Percentiles rank a stretch among this genome's conserved stretches.
Conservation (phyloP, 1,284 basidiomycete species). For the Rhodotorula sp. region DNA sequence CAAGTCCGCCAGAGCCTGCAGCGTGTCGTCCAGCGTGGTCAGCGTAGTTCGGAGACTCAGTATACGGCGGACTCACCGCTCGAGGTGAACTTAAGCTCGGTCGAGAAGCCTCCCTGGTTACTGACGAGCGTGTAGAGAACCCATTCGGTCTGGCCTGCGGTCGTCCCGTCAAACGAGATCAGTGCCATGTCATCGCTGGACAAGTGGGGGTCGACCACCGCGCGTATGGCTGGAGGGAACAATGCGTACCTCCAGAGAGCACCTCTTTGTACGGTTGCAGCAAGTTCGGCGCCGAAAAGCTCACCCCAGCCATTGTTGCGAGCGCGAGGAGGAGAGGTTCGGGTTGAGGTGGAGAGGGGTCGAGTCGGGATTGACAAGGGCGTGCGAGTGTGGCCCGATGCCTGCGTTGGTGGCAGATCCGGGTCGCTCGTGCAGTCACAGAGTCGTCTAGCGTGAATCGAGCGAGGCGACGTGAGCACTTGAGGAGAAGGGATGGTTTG, state of each 20-base stretch:
- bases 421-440: no score
- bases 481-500: no score
- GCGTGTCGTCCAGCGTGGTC: neutral
- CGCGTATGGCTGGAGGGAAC: neutral
- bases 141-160: conserved; percentile 28
- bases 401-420: no score
- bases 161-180: neutral
- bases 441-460: no score
- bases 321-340: no score
- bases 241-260: conserved; percentile 9
- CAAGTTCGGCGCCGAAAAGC: conserved; percentile 13
- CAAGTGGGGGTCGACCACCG: neutral
- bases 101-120: conserved; percentile 13
- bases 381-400: no score
- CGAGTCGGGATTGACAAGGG: no score
- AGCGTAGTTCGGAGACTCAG: neutral
- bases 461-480: no score
- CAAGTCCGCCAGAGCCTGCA: conserved; percentile 72
- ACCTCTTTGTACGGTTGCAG: conserved; percentile 19
- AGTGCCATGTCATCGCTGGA: neutral
- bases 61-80: conserved; percentile 12
- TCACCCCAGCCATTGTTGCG: conserved; percentile 10
- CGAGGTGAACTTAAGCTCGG: conserved; percentile 35
- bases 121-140: conserved; percentile 38
- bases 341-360: no score